Base-by-base conservation (phyloP, 2,329 filamentous ascomycete genomes). In the Drechslera avenae region DNA sequence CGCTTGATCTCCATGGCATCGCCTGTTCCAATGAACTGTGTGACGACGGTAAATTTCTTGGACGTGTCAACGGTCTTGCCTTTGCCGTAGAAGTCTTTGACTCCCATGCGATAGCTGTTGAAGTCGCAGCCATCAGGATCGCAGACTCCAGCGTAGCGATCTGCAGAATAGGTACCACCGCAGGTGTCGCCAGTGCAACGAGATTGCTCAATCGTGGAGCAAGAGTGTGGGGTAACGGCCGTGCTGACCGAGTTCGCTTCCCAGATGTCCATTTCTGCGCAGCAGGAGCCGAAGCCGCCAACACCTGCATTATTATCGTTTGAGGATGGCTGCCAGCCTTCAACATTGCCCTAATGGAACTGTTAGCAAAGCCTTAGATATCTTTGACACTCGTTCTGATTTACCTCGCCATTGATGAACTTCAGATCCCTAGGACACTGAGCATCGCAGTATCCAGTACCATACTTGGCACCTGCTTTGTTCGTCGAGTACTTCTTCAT, bases 61-160 rank as follows among this genome's bases (percentile, higher is more conserved):
- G 59, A 68, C 7, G 75, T 77, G 50, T 77, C 73, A 21, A 77
- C 68, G 12, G 67, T 74, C 72, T 78, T 79, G 57, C 78, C 77
- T 3, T 79, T 74, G 34, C 85, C 86, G 74, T 83, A 88, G 77
- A 86, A 88, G 67, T 73, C 74, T 52, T 76, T 77, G 72, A 86
- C 80, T 52, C 86, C 86, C 75, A 83, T 77, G 63, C 85, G 85
- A 79, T 81, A 88, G n/a, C 60, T 60, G 60, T 72, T 72, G 54
- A 66, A 88, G 69, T 87, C 86, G 64, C 86, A 89, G 36, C 86
- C 86, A 62, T 87, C 84, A 43, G 83, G 81, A 62, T 88, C 86
- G 66, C 86, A 88, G 49, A 80, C 75, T 32, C 85, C 85, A n/a
- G 69, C 77, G 64, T 87, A 87, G 50, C 85, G 83, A 56, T 79